Evolutionary conservation across 805 yeast species (phyloP).

Genomic region (Zygosaccharomyces gambellarensis): DNA sequence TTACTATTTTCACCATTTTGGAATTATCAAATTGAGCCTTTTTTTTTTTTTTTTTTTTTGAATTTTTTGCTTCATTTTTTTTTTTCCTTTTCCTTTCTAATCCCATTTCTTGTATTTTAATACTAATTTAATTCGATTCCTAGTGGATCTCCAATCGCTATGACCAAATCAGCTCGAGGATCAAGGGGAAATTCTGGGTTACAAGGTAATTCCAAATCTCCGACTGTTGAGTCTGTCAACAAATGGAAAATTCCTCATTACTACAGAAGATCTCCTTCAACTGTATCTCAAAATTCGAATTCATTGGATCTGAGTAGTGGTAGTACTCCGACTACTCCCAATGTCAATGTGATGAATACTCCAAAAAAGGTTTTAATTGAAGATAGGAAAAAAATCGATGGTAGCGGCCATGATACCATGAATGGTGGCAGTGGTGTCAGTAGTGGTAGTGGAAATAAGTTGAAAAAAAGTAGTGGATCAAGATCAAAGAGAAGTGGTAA

Average conservation of each 20-base stretch:
- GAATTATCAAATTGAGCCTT: background rate
- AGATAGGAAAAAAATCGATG: constrained; percentile 14
- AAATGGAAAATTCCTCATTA: constrained; percentile 36
- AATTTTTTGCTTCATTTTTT: too few species aligned
- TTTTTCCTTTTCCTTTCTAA: too few species aligned
- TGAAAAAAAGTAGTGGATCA: constrained; percentile 14
- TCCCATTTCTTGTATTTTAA: background rate
- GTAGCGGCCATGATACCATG: too few species aligned
- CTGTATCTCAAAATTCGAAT: constrained; percentile 9
- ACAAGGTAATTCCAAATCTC: constrained; percentile 12
- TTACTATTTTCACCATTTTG: background rate
- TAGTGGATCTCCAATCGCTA: constrained; percentile 4
- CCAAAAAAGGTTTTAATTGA: constrained; percentile 31
- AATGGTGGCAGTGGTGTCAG: background rate
- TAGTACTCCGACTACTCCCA: constrained; percentile 17
- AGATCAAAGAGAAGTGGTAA: constrained; percentile 16
- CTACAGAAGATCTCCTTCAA: constrained; percentile 25
- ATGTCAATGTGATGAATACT: constrained; percentile 23
- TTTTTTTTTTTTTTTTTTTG: background rate
- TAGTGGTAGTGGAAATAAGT: constrained; percentile 3
- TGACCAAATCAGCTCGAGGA: constrained; percentile 11
- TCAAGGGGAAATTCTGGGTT: constrained; percentile 6
- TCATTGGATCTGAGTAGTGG: constrained; percentile 6
- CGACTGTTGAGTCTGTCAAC: constrained; percentile 24
- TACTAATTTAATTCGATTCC: background rate